phyloP scores from a whole-genome alignment of 2,329 filamentous ascomycete species.

The Diaporthe sp. region DNA sequence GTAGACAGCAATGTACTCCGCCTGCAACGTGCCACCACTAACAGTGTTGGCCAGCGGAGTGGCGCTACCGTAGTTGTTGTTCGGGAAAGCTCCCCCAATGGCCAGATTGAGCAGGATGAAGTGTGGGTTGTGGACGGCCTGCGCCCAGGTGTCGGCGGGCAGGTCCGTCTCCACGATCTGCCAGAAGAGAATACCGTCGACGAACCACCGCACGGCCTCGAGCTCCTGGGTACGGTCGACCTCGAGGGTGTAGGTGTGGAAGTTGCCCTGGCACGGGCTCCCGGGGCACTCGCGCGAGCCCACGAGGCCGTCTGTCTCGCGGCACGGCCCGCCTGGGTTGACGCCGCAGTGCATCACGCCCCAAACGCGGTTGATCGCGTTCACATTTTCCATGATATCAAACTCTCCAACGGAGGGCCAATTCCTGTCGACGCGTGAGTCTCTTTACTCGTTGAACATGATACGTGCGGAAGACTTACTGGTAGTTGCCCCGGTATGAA shows the following conservation, averaged over 20 bases:
- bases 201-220: conserved; percentile 18
- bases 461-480: neutral
- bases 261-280: conserved; percentile 19
- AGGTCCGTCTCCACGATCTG: conserved; percentile 17
- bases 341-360: conserved; percentile 64
- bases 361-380: conserved; percentile 57
- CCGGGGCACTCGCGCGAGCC: conserved; percentile 17
- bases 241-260: conserved; percentile 28
- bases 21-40: conserved; percentile 13
- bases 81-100: conserved; percentile 1
- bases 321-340: conserved; percentile 59
- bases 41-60: conserved; percentile 3
- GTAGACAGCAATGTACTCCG: conserved; percentile 18
- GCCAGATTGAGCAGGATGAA: conserved; percentile 4
- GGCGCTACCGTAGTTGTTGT: conserved; percentile 9
- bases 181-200: conserved; percentile 23
- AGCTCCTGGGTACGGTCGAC: conserved; percentile 21
- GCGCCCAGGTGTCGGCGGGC: conserved; percentile 9
- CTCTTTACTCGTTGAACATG: neutral
- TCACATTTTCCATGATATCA: conserved; percentile 66
- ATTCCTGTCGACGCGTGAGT: neutral
- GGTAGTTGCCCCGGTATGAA: conserved; percentile 53
- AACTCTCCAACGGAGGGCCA: conserved; percentile 67
- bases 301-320: conserved; percentile 16
- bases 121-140: conserved; percentile 15